A percentile compares a stretch with the other conserved stretches of the same genome.
These are phyloP conservation scores for Aurinia saxatilis DNA, from an alignment of 345 rosid species.

Conservation along the genomic window DNA sequence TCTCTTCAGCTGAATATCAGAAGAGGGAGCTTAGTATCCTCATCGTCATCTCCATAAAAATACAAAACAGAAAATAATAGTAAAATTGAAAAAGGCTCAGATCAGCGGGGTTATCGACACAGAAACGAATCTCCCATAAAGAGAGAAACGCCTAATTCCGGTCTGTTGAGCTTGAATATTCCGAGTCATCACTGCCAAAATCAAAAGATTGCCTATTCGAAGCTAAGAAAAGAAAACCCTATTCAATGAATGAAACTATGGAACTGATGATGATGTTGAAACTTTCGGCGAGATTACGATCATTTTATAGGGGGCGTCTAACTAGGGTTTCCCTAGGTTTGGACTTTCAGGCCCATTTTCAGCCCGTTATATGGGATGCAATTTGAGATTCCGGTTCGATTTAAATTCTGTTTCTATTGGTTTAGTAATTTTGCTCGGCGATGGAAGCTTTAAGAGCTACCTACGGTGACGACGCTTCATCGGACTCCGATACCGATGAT, in stretches of 20 bases:
- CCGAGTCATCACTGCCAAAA: constrained; percentile 59
- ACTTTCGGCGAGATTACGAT: not conserved
- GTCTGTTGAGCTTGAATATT: constrained; percentile 99
- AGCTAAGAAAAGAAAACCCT: too few species aligned
- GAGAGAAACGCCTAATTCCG: constrained; percentile 68
- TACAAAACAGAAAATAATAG: not conserved
- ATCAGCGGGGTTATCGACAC: constrained; percentile 34
- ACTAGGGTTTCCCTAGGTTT: constrained; percentile 17
- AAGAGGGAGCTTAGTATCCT: constrained; percentile 34
- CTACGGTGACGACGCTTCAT: constrained; percentile 53
- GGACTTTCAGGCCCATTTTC: constrained; percentile 4
- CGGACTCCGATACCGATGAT: constrained; percentile 39
- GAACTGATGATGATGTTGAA: not conserved
- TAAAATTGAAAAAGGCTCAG: constrained; percentile 22
- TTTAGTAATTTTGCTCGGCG: too few species aligned
- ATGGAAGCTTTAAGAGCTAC: constrained; percentile 72
- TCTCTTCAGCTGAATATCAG: constrained; percentile 26
- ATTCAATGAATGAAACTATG: too few species aligned
- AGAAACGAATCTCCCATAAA: constrained; percentile 26
- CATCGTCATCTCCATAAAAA: constrained; percentile 16
- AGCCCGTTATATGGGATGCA: too few species aligned
- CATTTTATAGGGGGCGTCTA: not conserved
- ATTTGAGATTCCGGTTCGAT: too few species aligned
- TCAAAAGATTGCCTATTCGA: too few species aligned
- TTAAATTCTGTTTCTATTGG: too few species aligned